Conservation (phyloP, 73 alveolate species). For the Paramecium octaurelia region DNA sequence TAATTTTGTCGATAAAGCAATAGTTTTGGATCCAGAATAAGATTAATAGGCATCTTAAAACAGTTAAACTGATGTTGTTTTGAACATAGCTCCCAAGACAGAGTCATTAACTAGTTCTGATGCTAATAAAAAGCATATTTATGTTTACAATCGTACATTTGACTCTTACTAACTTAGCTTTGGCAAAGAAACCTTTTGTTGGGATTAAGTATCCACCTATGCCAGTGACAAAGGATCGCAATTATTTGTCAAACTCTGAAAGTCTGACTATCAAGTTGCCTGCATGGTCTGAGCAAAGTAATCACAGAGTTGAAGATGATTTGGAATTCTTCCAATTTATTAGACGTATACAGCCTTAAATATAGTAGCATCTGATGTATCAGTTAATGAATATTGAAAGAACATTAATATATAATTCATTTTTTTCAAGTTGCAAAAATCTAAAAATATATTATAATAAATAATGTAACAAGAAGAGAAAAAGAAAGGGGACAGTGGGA, state of each 20-base stretch:
- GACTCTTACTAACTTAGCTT: neutral
- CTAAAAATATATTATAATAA: neutral
- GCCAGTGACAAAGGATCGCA: neutral
- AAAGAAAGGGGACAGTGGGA: neutral
- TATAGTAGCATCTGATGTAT: neutral
- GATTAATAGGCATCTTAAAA: neutral
- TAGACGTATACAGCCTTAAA: neutral
- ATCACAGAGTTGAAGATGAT: constrained; percentile 17
- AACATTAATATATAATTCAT: neutral
- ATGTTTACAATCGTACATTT: constrained; percentile 7
- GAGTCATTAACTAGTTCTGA: neutral
- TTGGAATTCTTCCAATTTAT: constrained; percentile 31
- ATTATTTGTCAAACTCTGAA: constrained; percentile 33
- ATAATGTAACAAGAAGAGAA: constrained; percentile 41
- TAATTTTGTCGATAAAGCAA: neutral
- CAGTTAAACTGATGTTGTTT: neutral
- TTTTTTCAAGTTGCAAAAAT: neutral
- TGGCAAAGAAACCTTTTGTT: constrained; percentile 37
- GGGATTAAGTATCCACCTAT: neutral
- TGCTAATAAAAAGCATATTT: neutral
- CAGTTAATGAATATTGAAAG: constrained; percentile 16
- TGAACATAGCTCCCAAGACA: neutral
- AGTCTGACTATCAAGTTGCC: neutral
- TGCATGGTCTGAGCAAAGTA: constrained; percentile 24
- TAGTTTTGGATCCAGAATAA: neutral